A percentile compares a stretch with the other conserved stretches of the same genome.
These are phyloP conservation scores for Rhynchospora breviuscula DNA, from an alignment of 176 grass and related monocot species.

Conservation along the genomic window DNA sequence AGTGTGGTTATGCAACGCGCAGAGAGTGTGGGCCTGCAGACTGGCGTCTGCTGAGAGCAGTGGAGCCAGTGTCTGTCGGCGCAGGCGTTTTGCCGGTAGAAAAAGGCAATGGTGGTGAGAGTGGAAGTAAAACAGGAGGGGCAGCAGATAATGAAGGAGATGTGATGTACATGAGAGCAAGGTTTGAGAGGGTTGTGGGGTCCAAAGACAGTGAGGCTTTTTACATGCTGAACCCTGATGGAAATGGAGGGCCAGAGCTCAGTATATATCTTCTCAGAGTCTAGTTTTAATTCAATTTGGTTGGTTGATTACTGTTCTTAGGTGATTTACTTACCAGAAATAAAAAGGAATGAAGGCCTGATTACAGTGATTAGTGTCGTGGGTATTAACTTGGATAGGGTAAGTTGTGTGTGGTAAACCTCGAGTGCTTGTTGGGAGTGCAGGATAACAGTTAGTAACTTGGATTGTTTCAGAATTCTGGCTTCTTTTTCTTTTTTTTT, in stretches of 20 bases:
- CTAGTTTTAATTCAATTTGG: slow-evolving; percentile 3
- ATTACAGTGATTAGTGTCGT: slow-evolving; percentile 8
- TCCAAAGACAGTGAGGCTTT: slow-evolving; percentile 82
- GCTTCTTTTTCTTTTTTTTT: slow-evolving; percentile 10
- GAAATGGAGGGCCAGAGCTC: slow-evolving; percentile 61
- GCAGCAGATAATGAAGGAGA: slow-evolving; percentile 40
- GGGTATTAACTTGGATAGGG: slow-evolving; percentile 14
- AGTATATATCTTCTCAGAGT: slow-evolving; percentile 89
- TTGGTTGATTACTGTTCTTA: not conserved
- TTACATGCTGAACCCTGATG: slow-evolving; percentile 93
- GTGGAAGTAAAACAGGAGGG: not conserved
- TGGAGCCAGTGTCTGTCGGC: slow-evolving; percentile 68
- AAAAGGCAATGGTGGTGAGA: not conserved
- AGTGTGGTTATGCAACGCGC: slow-evolving; percentile 76
- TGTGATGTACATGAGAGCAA: slow-evolving; percentile 89
- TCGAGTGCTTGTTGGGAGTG: slow-evolving; percentile 33
- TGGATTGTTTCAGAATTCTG: not conserved
- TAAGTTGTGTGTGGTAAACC: slow-evolving; percentile 28
- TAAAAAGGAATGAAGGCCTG: not conserved
- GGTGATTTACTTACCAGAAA: slow-evolving; percentile 1
- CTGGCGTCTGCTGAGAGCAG: slow-evolving; percentile 52
- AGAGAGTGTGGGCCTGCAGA: slow-evolving; percentile 72
- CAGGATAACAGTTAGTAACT: slow-evolving; percentile 31
- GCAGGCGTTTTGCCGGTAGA: slow-evolving; percentile 75
- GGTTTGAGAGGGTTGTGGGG: slow-evolving; percentile 78